Evolutionary conservation across 805 yeast species (phyloP), one percentile per base, ranked within the genome.

Genomic region (Wickerhamiella azyma): DNA sequence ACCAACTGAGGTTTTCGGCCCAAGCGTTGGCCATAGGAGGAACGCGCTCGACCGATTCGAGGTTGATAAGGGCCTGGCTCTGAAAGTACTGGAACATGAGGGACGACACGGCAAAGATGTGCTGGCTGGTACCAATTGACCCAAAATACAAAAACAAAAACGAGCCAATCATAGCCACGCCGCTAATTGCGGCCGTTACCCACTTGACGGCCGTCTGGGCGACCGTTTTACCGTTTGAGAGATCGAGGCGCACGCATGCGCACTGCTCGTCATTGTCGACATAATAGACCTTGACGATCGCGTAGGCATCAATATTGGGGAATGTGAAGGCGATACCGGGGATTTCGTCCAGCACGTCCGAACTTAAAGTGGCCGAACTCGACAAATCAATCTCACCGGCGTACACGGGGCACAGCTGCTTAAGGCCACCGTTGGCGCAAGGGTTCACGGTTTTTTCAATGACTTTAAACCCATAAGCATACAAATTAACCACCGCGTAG

Each of bases 21-120:
- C 96, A 88, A 9, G 94, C 78, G 10, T 82, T 72, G 8, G 94
- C 96, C 57, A 88, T 85, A 14, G 96, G 96, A 8, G 96, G 96
- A 5, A 84, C 79, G 48, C 81, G 69, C 56, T 80, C 85, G 41
- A 85, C 95, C 51, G 81, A 81, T 61, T 79, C 75, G 95, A 88
- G 84, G 26, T 81, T 70, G 38, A 86, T 77, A 43, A 86, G 76
- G 29, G 83, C 94, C 28, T 83, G 86, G 53, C 85, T 74, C 66
- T 88, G 96, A 72, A 86, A 88, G 64, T 88, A 88, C 43, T 79
- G 67, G 66, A 88, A 84, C 50, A 88, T 70, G 0, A 94, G 79
- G 44, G 83, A 77, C 1, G 95, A 79, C 57, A 83, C 85, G 5
- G 95, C 94, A 16, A 94, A 76, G 53, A 88, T 76, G 60, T 84